Conservation (phyloP, 164 flowering plant species). For the Magnolia kwangsiensis region DNA sequence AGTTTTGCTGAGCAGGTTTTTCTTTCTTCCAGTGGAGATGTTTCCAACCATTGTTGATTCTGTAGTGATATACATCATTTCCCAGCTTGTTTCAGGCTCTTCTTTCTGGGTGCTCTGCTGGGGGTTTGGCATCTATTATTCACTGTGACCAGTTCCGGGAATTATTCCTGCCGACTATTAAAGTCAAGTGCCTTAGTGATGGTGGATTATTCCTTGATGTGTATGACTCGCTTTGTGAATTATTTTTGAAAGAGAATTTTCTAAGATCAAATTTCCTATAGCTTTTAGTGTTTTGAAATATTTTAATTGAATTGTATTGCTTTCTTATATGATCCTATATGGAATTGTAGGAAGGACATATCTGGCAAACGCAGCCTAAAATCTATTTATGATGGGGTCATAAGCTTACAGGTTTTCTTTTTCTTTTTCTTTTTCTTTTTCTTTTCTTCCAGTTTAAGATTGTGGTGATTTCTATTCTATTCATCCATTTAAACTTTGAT, state of each 20-base stretch:
- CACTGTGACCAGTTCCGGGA: slow-evolving; percentile 82
- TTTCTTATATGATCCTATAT: not conserved
- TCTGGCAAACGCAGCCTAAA: slow-evolving; percentile 68
- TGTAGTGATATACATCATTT: not conserved
- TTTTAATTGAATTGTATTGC: not conserved
- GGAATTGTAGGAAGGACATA: slow-evolving; percentile 50
- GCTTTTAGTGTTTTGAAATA: no score
- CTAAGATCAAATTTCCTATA: not conserved
- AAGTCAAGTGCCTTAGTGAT: slow-evolving; percentile 92
- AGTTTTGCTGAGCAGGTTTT: slow-evolving; percentile 66
- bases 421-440: no score
- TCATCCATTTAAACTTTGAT: not conserved
- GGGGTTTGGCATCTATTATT: slow-evolving; percentile 82
- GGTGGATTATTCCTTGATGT: slow-evolving; percentile 89
- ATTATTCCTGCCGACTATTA: slow-evolving; percentile 51
- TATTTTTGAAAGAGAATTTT: not conserved
- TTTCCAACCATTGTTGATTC: not conserved
- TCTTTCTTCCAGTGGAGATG: not conserved
- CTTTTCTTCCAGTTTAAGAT: not conserved
- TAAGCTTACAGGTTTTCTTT: slow-evolving; percentile 54
- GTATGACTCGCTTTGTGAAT: slow-evolving; percentile 33
- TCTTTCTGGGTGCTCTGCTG: slow-evolving; percentile 99
- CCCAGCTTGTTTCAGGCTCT: slow-evolving; percentile 57
- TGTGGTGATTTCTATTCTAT: not conserved
- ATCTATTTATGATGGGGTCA: slow-evolving; percentile 63